These are phyloP conservation scores for Cystobasidium ongulense DNA, from an alignment of 768 basidiomycete genomes.

Conservation along the genomic window DNA sequence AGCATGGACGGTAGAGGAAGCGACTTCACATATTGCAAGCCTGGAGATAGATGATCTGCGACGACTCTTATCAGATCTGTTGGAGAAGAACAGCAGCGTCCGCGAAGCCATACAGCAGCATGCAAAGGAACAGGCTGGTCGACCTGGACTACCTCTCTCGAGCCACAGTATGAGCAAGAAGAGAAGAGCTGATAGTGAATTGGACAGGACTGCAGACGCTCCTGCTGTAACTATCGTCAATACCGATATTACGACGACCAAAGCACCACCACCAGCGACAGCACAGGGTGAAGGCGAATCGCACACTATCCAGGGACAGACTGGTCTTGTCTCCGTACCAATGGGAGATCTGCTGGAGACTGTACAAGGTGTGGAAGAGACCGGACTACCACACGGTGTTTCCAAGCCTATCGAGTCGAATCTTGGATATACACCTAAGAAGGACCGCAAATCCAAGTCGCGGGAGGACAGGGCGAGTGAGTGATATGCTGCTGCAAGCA, in stretches of 20 bases:
- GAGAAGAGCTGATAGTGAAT: background rate
- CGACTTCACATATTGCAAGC: background rate
- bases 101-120: background rate
- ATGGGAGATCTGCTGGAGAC: background rate
- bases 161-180: slow-evolving; percentile 19
- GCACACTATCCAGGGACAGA: background rate
- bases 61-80: background rate
- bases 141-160: background rate
- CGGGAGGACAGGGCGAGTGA: background rate
- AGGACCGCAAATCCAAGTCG: background rate
- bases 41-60: background rate
- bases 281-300: background rate
- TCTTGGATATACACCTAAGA: background rate
- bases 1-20: background rate
- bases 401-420: background rate
- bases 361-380: background rate
- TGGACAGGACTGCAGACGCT: background rate
- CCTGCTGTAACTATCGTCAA: background rate
- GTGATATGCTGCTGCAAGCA: too few species aligned
- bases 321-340: background rate
- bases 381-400: background rate
- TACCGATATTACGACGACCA: background rate
- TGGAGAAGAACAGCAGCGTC: background rate
- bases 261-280: background rate
- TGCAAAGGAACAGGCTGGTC: background rate